Evolutionary conservation across 2,329 filamentous ascomycete species (phyloP).

Genomic region (Trichoderma simmonsii): DNA sequence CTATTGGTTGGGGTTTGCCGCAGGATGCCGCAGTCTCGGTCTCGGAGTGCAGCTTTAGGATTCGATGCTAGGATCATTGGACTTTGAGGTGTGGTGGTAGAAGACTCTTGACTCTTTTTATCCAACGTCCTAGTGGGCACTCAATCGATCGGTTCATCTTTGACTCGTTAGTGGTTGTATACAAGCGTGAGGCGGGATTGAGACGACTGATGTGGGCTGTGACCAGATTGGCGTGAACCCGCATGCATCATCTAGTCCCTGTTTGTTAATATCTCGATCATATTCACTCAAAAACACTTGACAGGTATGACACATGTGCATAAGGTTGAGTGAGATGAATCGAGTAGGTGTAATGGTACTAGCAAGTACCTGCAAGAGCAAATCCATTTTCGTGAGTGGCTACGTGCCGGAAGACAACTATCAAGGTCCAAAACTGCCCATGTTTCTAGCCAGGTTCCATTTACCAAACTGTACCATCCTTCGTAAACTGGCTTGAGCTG

Average conservation of each 20-base stretch:
- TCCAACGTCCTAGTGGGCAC: neutral
- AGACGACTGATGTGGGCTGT: neutral
- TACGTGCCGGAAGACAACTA: neutral
- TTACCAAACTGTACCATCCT: neutral
- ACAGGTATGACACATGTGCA: neutral
- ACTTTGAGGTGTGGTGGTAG: neutral
- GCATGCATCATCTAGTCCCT: neutral
- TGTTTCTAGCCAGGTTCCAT: neutral
- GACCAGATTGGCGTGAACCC: neutral
- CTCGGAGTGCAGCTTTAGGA: neutral
- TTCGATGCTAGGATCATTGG: neutral
- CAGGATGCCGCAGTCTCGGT: conserved; percentile 8
- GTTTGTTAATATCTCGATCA: neutral
- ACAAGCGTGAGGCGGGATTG: neutral
- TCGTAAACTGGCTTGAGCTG: neutral
- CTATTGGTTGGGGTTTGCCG: neutral
- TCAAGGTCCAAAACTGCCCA: neutral
- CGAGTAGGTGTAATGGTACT: neutral
- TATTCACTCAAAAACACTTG: neutral
- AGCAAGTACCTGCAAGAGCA: neutral
- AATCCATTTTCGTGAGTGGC: neutral
- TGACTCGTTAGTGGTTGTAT: neutral
- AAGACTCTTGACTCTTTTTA: neutral
- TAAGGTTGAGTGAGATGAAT: neutral
- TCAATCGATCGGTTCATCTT: neutral